phyloP scores from a whole-genome alignment of 148 eudicot genomes.

The Rhododendron griersonianum region DNA sequence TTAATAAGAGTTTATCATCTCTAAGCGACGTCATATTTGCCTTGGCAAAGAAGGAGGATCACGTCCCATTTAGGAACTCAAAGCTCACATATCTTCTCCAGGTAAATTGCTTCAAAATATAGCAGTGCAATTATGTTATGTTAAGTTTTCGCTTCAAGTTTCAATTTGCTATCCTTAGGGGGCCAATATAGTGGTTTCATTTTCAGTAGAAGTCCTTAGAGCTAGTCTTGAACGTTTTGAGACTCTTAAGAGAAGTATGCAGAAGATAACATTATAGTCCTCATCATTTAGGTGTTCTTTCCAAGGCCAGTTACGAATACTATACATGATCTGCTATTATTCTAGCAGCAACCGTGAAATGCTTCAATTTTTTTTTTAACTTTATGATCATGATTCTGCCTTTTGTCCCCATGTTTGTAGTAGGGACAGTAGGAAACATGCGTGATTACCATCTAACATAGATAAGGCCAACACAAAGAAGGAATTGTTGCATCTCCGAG shows the following conservation, averaged over 20 bases:
- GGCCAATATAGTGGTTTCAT: neutral
- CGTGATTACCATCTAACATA: neutral
- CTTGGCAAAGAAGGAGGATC: slow-evolving; percentile 87
- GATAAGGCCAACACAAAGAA: neutral
- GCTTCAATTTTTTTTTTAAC: neutral
- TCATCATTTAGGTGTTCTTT: neutral
- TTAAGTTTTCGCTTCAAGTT: neutral
- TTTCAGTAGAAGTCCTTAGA: neutral
- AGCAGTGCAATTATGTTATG: neutral
- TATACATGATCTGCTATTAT: neutral
- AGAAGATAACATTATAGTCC: neutral
- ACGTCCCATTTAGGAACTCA: slow-evolving; percentile 90
- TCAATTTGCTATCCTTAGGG: neutral
- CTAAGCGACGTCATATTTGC: slow-evolving; percentile 89
- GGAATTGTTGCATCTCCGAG: neutral
- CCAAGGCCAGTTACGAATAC: neutral
- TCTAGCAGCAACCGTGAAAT: neutral
- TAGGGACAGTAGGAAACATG: neutral
- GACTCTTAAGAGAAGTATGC: neutral
- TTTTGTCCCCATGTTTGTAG: neutral
- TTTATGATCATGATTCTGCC: neutral
- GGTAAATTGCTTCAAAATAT: slow-evolving; percentile 36
- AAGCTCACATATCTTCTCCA: slow-evolving; percentile 96
- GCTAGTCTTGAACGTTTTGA: neutral
- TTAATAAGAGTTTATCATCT: slow-evolving; percentile 89